Conservation (phyloP, 306 rosid genomes). For the Morella rubra region DNA sequence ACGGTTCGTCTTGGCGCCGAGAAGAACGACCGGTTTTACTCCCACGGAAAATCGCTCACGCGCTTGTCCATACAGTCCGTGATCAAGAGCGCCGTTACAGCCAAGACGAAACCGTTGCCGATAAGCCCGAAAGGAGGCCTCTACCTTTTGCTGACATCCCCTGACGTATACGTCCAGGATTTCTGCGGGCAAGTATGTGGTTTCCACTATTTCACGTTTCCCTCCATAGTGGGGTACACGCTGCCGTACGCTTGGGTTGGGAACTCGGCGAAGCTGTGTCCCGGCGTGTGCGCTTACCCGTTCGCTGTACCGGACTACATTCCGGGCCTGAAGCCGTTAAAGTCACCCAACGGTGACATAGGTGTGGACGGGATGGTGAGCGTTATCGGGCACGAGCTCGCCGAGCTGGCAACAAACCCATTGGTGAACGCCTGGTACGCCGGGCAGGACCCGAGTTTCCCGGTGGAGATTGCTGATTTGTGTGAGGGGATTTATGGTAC, state of each 20-base stretch:
- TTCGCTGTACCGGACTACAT: conserved; percentile 70
- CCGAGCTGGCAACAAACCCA: conserved; percentile 87
- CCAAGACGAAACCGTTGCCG: conserved; percentile 60
- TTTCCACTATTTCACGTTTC: conserved; percentile 93
- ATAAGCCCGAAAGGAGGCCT: conserved; percentile 59
- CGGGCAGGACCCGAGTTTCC: conserved; percentile 83
- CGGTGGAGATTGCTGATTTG: conserved; percentile 94
- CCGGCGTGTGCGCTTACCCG: conserved; percentile 84
- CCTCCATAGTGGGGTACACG: conserved; percentile 82
- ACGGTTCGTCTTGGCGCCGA: conserved; percentile 63
- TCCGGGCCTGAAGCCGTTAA: conserved; percentile 60
- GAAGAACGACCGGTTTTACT: conserved; percentile 86
- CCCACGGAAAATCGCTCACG: conserved; percentile 77
- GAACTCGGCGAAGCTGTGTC: conserved; percentile 71
- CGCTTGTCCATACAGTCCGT: conserved; percentile 78
- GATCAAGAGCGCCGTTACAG: conserved; percentile 73
- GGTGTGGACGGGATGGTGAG: conserved; percentile 98
- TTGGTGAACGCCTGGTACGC: conserved; percentile 95
- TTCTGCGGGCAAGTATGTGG: conserved; percentile 91
- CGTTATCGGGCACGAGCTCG: conserved; percentile 87
- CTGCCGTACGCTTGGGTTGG: conserved; percentile 97
- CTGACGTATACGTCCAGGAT: conserved; percentile 87
- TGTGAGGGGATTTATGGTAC: conserved; percentile 98
- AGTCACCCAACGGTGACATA: conserved; percentile 84
- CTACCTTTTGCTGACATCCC: conserved; percentile 68